Evolutionary conservation across 2,329 filamentous ascomycete genomes (phyloP).

Genomic region (Pyricularia pennisetigena): DNA sequence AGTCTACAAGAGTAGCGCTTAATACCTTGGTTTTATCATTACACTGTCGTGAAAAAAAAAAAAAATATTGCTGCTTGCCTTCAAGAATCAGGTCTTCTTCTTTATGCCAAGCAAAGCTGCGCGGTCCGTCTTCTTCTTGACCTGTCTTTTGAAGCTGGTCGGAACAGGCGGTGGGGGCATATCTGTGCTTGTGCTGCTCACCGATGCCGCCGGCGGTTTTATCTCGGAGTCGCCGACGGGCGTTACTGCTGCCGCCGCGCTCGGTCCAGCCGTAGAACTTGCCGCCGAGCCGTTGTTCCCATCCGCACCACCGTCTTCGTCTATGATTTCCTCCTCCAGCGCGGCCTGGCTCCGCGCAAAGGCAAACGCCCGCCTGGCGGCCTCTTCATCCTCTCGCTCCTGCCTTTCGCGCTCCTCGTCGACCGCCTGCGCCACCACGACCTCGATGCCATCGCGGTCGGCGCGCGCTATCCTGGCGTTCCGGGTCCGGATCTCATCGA

Average conservation of each 20-base stretch:
- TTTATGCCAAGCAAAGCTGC: constrained; percentile 73
- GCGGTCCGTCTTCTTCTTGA: constrained; percentile 83
- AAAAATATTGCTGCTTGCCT: not conserved
- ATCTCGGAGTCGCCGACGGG: not conserved
- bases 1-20: not conserved
- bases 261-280: constrained; percentile 7
- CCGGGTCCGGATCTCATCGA: constrained; percentile 87
- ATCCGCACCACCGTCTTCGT: constrained; percentile 41
- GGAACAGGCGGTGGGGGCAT: constrained; percentile 36
- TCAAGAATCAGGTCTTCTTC: constrained; percentile 49
- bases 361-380: constrained; percentile 68
- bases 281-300: constrained; percentile 19
- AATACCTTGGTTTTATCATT: not conserved
- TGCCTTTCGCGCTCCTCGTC: constrained; percentile 54
- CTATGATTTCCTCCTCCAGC: constrained; percentile 21
- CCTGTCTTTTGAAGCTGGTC: constrained; percentile 57
- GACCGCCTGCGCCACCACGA: constrained; percentile 39
- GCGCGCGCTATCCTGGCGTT: constrained; percentile 82
- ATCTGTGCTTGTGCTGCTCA: constrained; percentile 16
- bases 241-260: not conserved
- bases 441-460: constrained; percentile 51
- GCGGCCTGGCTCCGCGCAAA: constrained; percentile 41
- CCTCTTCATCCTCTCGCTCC: constrained; percentile 76
- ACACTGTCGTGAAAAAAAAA: not conserved
- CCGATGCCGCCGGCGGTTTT: not conserved